Evolutionary conservation across 805 yeast species (phyloP).

Genomic region (Metschnikowia orientalis): DNA sequence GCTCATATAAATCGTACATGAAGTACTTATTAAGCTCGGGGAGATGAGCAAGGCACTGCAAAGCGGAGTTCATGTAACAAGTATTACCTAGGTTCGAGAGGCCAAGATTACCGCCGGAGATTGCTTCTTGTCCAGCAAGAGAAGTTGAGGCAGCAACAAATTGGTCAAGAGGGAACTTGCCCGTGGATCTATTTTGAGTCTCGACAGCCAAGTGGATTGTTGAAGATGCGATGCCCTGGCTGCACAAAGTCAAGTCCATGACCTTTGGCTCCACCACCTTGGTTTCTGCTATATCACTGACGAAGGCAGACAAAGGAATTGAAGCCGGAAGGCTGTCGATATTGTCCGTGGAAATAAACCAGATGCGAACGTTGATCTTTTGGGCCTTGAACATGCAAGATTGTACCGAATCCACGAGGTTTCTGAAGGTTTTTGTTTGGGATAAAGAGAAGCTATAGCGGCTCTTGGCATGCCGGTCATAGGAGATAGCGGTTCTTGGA

Average conservation of each 20-base stretch:
- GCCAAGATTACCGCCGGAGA: constrained; percentile 48
- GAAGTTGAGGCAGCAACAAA: constrained; percentile 4
- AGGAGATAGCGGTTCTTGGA: constrained; percentile 2
- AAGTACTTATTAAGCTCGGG: constrained; percentile 82
- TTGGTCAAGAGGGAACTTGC: constrained; percentile 23
- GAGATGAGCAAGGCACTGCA: constrained; percentile 82
- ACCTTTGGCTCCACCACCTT: constrained; percentile 25
- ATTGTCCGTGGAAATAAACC: constrained; percentile 32
- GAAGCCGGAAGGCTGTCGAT: constrained; percentile 21
- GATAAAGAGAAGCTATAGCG: constrained; percentile 23
- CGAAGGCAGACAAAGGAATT: constrained; percentile 25
- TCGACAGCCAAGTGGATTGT: constrained; percentile 30
- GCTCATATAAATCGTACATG: constrained; percentile 50
- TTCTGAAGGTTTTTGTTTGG: constrained; percentile 31
- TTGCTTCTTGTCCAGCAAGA: constrained; percentile 3
- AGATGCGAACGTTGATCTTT: constrained; percentile 25
- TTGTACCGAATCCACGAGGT: constrained; percentile 28
- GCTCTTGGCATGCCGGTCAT: constrained; percentile 8
- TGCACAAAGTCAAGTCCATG: constrained; percentile 22
- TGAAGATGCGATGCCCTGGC: constrained; percentile 26
- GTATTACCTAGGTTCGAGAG: constrained; percentile 79
- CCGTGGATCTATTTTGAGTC: constrained; percentile 16
- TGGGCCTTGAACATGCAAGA: constrained; percentile 19
- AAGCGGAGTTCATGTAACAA: constrained; percentile 92
- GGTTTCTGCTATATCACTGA: constrained; percentile 28